Percentiles rank a stretch among this genome's conserved stretches.
Evolutionary conservation across 305 asterid species (phyloP).

Genomic region (Fraxinus platypoda): DNA sequence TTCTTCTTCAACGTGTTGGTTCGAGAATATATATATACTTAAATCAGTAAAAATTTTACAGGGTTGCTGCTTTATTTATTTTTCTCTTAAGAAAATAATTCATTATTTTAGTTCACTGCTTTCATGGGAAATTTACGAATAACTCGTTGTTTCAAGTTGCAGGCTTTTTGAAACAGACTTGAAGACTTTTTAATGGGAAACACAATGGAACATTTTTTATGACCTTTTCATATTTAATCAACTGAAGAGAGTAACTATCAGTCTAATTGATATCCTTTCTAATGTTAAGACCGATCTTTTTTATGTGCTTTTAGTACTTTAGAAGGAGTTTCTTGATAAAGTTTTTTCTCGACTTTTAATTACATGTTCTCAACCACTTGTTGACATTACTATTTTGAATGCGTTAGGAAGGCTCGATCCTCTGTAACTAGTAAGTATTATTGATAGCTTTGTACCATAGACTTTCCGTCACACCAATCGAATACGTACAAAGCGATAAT

Average conservation of each 20-base stretch:
- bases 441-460: neutral
- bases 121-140: neutral
- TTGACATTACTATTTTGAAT: neutral
- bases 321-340: neutral
- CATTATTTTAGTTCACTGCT: neutral
- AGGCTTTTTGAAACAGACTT: neutral
- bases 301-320: neutral
- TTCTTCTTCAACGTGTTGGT: neutral
- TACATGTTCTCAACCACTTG: neutral
- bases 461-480: neutral
- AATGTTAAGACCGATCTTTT: neutral
- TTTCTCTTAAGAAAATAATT: neutral
- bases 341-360: neutral
- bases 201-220: neutral
- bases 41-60: neutral
- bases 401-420: neutral
- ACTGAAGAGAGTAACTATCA: neutral
- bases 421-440: neutral
- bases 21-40: neutral
- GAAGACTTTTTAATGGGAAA: neutral
- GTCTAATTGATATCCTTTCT: neutral
- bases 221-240: neutral
- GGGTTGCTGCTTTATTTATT: neutral
- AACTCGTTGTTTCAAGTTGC: too few species aligned
- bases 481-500: neutral